phyloP scores from a whole-genome alignment of 2,329 filamentous ascomycete species.

The Verticillium tricorpus region DNA sequence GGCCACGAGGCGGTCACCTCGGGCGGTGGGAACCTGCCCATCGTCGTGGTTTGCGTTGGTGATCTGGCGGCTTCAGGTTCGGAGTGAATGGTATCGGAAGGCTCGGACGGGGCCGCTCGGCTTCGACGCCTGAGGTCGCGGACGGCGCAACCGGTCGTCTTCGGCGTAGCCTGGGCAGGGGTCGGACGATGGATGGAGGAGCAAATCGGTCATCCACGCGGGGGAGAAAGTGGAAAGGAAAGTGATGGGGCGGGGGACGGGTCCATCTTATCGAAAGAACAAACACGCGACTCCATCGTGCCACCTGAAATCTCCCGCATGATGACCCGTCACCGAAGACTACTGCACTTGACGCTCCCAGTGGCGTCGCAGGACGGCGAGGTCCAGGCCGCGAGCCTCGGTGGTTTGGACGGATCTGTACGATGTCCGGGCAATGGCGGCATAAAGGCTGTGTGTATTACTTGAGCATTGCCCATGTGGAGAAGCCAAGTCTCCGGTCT shows the following conservation, averaged over 20 bases:
- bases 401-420: not conserved
- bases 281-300: not conserved
- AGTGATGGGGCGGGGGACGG: not conserved
- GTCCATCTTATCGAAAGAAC: not conserved
- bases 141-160: not conserved
- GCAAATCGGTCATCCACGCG: not conserved
- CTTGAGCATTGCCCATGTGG: not conserved
- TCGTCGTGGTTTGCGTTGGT: not conserved
- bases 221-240: not conserved
- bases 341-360: not conserved
- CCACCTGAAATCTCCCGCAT: not conserved
- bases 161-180: not conserved
- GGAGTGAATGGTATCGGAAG: not conserved
- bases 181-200: not conserved
- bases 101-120: not conserved
- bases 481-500: not conserved
- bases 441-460: not conserved
- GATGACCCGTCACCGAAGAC: not conserved
- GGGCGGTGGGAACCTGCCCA: slow-evolving; percentile 30
- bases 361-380: not conserved
- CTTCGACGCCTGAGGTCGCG: not conserved
- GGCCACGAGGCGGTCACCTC: slow-evolving; percentile 33
- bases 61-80: not conserved
- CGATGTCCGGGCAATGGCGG: not conserved
- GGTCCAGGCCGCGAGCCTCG: not conserved